Percentiles rank a stretch among this genome's conserved stretches.
Conservation (phyloP, 2,329 filamentous ascomycete genomes). For the Cladophialophora exuberans region DNA sequence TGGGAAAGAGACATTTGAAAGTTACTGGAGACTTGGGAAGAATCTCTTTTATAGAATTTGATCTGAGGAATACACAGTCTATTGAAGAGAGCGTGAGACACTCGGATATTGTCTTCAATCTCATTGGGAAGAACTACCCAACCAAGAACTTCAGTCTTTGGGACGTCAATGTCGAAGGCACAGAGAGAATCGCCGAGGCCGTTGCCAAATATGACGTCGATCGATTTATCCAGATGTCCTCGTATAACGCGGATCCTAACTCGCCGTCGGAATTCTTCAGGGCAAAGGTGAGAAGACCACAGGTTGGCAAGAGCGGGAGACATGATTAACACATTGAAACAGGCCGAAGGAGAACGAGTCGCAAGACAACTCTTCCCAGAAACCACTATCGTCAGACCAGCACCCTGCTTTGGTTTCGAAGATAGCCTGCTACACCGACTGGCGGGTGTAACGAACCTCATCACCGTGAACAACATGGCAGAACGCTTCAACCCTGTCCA, state of each 20-base stretch:
- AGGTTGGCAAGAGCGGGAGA: slow-evolving; percentile 19
- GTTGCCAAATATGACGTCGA: slow-evolving; percentile 98
- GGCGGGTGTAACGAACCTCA: slow-evolving; percentile 75
- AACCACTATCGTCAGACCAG: slow-evolving; percentile 92
- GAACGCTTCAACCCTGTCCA: slow-evolving; percentile 91
- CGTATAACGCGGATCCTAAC: slow-evolving; percentile 80
- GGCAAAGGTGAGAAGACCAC: slow-evolving; percentile 67
- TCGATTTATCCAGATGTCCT: slow-evolving; percentile 94
- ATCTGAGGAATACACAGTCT: slow-evolving; percentile 89
- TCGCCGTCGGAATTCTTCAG: slow-evolving; percentile 88
- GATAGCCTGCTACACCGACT: slow-evolving; percentile 88
- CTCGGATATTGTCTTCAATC: slow-evolving; percentile 96
- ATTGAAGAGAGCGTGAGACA: slow-evolving; percentile 97
- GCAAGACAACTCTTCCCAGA: slow-evolving; percentile 91
- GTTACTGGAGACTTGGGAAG: slow-evolving; percentile 91
- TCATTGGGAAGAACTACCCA: slow-evolving; percentile 90
- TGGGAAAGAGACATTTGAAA: slow-evolving; percentile 96
- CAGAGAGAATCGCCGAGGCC: slow-evolving; percentile 88
- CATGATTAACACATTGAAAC: neutral
- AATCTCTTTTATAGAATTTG: slow-evolving; percentile 90
- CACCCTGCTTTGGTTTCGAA: slow-evolving; percentile 93
- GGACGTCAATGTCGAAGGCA: slow-evolving; percentile 91
- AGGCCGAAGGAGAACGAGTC: slow-evolving; percentile 79
- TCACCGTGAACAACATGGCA: slow-evolving; percentile 92
- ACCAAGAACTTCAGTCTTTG: slow-evolving; percentile 97